phyloP scores from a whole-genome alignment of 176 grass and related monocot species.

The Puccinellia tenuiflora region DNA sequence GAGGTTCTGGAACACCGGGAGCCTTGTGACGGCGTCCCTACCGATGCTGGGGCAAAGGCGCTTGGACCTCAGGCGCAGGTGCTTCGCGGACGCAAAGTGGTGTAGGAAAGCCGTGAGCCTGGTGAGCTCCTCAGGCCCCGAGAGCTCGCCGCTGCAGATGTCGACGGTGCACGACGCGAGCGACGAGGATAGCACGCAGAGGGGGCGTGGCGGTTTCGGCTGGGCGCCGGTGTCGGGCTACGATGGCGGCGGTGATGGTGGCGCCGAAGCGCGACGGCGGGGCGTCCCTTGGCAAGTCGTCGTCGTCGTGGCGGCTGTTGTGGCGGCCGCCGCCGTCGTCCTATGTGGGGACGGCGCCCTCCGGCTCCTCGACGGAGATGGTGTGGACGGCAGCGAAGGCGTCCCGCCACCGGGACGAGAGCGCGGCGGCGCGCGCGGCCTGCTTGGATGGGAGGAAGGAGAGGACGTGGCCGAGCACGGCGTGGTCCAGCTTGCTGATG shows the following conservation, averaged over 20 bases:
- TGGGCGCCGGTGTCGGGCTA: neutral
- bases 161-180: neutral
- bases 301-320: too few species aligned
- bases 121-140: neutral
- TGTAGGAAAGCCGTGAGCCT: neutral
- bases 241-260: neutral
- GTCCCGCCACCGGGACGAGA: constrained; percentile 11
- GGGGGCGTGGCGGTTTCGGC: neutral
- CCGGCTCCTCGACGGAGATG: neutral
- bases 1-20: neutral
- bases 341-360: neutral
- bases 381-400: constrained; percentile 13
- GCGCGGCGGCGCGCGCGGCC: neutral
- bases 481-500: neutral
- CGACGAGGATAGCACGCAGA: constrained; percentile 12
- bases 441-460: constrained; percentile 22
- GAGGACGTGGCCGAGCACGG: constrained; percentile 2
- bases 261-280: neutral
- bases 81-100: neutral
- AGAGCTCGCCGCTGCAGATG: neutral
- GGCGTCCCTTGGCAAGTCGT: too few species aligned
- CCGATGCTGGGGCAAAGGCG: neutral
- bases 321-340: too few species aligned
- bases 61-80: neutral
- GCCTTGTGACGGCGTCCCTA: too few species aligned